phyloP scores from a whole-genome alignment of 225 moss, liverwort and hornwort genomes.

The Pleurozium schreberi region DNA sequence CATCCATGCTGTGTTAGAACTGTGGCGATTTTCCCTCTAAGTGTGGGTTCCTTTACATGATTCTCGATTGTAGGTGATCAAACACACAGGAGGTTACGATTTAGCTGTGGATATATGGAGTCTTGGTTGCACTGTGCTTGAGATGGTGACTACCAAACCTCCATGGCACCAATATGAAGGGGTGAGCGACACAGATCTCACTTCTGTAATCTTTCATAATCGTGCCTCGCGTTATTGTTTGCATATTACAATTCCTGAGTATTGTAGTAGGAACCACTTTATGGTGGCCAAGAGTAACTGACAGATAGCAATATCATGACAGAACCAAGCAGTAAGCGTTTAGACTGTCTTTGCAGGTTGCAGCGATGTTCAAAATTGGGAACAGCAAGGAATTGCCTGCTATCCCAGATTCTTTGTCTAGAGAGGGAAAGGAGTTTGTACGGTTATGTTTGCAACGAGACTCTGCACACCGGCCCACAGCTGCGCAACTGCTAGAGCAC shows the following conservation, averaged over 20 bases:
- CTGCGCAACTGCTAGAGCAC: constrained; percentile 63
- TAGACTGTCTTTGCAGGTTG: constrained; percentile 45
- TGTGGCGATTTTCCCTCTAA: background rate
- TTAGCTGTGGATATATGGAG: constrained; percentile 93
- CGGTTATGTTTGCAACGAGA: constrained; percentile 76
- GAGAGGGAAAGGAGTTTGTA: constrained; percentile 79
- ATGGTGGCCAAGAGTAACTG: background rate
- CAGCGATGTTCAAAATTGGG: constrained; percentile 98
- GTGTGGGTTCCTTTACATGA: background rate
- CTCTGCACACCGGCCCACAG: constrained; percentile 65
- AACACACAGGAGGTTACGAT: constrained; percentile 75
- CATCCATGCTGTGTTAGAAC: background rate
- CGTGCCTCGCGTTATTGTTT: background rate
- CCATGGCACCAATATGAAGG: constrained; percentile 72
- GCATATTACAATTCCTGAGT: background rate
- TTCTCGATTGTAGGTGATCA: constrained; percentile 56
- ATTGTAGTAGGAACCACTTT: background rate
- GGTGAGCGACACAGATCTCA: constrained; percentile 11
- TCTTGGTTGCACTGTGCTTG: constrained; percentile 83
- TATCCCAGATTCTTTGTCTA: constrained; percentile 69
- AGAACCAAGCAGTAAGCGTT: background rate
- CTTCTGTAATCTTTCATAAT: background rate
- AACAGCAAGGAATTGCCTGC: constrained; percentile 90
- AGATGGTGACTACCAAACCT: constrained; percentile 84
- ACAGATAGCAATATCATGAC: background rate